Conservation (phyloP, 345 rosid species). For the Gossypioides kirkii region DNA sequence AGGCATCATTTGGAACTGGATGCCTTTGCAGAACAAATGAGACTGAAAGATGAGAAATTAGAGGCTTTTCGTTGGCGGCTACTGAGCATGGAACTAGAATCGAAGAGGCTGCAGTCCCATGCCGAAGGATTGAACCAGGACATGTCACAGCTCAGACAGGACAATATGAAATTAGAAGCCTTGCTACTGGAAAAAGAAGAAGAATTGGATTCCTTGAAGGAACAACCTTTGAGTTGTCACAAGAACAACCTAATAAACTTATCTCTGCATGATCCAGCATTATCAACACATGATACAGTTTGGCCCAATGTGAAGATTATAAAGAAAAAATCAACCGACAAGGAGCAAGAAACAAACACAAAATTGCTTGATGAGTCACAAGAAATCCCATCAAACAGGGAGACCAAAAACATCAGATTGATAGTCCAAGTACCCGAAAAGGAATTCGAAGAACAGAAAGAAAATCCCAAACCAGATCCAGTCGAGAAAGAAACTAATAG, state of each 20-base stretch:
- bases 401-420: conserved; percentile 14
- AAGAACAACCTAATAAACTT: conserved; percentile 26
- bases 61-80: conserved; percentile 68
- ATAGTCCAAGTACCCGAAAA: conserved; percentile 52
- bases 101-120: conserved; percentile 60
- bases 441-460: conserved; percentile 46
- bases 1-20: conserved; percentile 62
- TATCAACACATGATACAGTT: conserved; percentile 18
- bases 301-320: conserved; percentile 35
- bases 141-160: conserved; percentile 48
- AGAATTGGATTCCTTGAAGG: conserved; percentile 44
- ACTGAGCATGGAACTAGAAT: conserved; percentile 75
- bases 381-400: conserved; percentile 11
- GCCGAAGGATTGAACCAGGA: conserved; percentile 56
- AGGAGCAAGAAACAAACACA: conserved; percentile 31
- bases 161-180: conserved; percentile 53
- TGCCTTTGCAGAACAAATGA: conserved; percentile 67
- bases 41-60: conserved; percentile 73
- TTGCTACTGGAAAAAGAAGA: conserved; percentile 41
- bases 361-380: conserved; percentile 25
- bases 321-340: conserved; percentile 33
- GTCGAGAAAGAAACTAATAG: conserved; percentile 28
- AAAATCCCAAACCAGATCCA: conserved; percentile 16
- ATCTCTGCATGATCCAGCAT: conserved; percentile 27
- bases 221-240: conserved; percentile 30